Base-by-base conservation (phyloP, 306 rosid species). In the Begonia peltatifolia region DNA sequence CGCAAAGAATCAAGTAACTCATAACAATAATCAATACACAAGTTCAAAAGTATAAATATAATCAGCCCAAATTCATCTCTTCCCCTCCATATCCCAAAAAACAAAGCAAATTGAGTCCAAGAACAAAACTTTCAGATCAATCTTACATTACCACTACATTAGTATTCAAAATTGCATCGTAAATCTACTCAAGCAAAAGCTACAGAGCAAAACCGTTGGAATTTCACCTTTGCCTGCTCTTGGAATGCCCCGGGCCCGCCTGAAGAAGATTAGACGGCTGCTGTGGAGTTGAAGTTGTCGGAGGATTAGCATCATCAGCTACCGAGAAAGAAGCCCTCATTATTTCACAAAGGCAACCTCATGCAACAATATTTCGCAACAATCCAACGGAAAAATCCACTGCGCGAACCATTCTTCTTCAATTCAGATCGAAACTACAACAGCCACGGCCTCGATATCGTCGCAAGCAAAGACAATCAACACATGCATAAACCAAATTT, bases 281-380 rank as follows among this genome's bases (percentile, higher is more conserved):
- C 11, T 50, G 59, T n/a, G 53, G 58, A 44, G 66, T 53, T 1
- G 66, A 62, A 38, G 66, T 62, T 12, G 66, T 51, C 14, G 66
- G 66, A 62, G 52, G 35, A 62, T 62, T 62, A 1, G 66, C 25
- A 5, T 62, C 66, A 30, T 62, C 66, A 62, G 56, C 41, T 12
- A 44, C 66, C 18, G 50, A 50, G 9, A 53, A 62, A 14, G 66
- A 61, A 52, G 53, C 58, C 54, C 44, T 53, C 66, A 62, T 62
- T 38, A 7, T 62, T 52, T 15, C 42, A 13, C 30, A 22, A 9
- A 52, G 18, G 50, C 44, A 62, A 53, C 53, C 16, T 53, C 66
- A 53, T 62, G 59, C 66, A 41, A 57, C 58, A 13, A 25, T 0
- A 25, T 25, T 3, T 25, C 6, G 35, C 35, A 3, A 25, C 2